These are phyloP conservation scores for Blastocystis sp. DNA, from an alignment of 352 stramenopile genomes.

Conservation along the genomic window DNA sequence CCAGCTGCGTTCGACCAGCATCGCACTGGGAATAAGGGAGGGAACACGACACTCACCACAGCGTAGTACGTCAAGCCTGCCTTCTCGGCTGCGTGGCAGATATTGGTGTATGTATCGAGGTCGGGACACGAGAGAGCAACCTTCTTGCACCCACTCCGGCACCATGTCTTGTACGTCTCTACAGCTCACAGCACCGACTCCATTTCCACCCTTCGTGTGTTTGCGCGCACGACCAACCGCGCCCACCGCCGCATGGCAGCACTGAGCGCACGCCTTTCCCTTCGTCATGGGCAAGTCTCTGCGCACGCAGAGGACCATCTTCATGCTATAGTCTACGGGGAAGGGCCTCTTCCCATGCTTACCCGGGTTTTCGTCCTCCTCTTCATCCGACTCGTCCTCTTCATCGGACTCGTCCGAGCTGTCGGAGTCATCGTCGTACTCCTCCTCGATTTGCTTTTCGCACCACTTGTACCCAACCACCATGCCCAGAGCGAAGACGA, in stretches of 20 bases:
- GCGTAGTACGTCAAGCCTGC: conserved; percentile 52
- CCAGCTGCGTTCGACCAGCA: conserved; percentile 48
- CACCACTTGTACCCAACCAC: conserved; percentile 46
- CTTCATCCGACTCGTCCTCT: conserved; percentile 3
- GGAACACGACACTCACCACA: conserved; percentile 5
- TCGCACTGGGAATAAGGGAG: conserved; percentile 10
- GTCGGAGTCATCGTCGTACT: conserved; percentile 8
- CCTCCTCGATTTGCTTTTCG: conserved; percentile 9
- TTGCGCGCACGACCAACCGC: conserved; percentile 26
- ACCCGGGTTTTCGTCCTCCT: conserved; percentile 63
- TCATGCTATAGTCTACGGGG: conserved; percentile 55
- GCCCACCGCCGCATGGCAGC: conserved; percentile 52
- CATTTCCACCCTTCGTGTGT: conserved; percentile 17
- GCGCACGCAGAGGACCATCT: conserved; percentile 65
- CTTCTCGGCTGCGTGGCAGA: conserved; percentile 38
- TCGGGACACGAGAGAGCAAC: conserved; percentile 56
- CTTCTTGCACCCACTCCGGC: conserved; percentile 65
- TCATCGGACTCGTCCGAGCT: background rate
- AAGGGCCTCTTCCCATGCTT: background rate
- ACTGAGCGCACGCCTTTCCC: conserved; percentile 63
- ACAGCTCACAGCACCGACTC: background rate
- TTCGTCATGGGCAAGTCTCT: conserved; percentile 63
- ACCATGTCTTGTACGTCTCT: conserved; percentile 52
- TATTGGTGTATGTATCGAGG: conserved; percentile 4
- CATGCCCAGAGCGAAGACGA: background rate